These are phyloP conservation scores for Rhizoclosmatium hyalinum DNA, from an alignment of 371 early-diverging fungal genomes.

Conservation along the genomic window DNA sequence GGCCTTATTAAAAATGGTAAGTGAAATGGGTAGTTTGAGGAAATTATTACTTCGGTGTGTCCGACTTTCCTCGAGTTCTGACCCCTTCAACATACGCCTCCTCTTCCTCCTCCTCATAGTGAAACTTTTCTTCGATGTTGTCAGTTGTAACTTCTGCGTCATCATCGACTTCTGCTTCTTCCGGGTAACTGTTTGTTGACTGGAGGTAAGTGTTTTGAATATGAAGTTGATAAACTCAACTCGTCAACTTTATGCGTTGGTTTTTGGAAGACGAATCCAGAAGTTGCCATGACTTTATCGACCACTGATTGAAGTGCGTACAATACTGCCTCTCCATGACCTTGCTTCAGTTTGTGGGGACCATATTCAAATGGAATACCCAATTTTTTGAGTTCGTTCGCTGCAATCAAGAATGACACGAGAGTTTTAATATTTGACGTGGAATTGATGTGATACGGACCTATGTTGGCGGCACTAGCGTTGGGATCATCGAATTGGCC, in stretches of 20 bases:
- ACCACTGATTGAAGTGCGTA: conserved; percentile 46
- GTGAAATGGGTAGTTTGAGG: background rate
- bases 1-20: conserved; percentile 1
- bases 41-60: conserved; percentile 30
- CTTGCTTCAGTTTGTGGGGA: conserved; percentile 56
- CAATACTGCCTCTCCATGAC: conserved; percentile 55
- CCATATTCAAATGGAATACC: conserved; percentile 50
- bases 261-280: conserved; percentile 47
- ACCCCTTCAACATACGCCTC: conserved; percentile 45
- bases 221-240: conserved; percentile 36
- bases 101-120: conserved; percentile 48
- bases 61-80: conserved; percentile 19
- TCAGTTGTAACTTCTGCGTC: conserved; percentile 63
- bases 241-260: conserved; percentile 57
- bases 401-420: conserved; percentile 31
- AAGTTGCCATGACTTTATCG: conserved; percentile 43
- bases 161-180: conserved; percentile 64
- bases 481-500: conserved; percentile 65
- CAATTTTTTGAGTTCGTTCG: conserved; percentile 49
- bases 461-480: conserved; percentile 55
- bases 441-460: conserved; percentile 28
- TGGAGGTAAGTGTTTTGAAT: background rate
- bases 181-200: conserved; percentile 44
- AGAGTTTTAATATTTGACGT: background rate
- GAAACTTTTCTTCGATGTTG: conserved; percentile 48